Evolutionary conservation across 2,329 filamentous ascomycete genomes (phyloP), one percentile per base, ranked within the genome.

Genomic region (Colletotrichum plurivorum): DNA sequence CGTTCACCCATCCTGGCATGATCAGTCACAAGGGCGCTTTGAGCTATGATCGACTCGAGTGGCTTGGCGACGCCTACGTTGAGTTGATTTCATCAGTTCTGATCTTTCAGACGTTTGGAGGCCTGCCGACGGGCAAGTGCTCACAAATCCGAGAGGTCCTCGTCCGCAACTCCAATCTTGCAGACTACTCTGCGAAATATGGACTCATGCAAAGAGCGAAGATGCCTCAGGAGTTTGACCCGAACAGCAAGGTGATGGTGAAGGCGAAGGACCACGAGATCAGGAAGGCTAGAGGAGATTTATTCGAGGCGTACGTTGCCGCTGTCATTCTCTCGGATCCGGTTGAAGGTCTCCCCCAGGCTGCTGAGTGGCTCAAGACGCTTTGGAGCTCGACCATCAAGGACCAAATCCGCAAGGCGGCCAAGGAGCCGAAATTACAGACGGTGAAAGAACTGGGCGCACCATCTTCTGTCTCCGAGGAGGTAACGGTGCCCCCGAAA

Each of bases 241-340:
- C 53, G 22, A 59, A 68, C 4, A 66, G 57, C 18, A 41, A 58
- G 12, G 61, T 81, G 60, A 75, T 73, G 2, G 78, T 78, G 5
- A 76, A 78, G 56, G 73, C 71, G 13, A 90, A 87, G 77, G 60
- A 57, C 10, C 53, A 68, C 10, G 87, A 86, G 49, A 85, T 88
- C 69, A 87, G 83, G 15, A 98, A 98, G 79, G 89, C 94, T 10
- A 85, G 93, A 64, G 95, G 92, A 9, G 95, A 98, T 76, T 87
- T 98, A 18, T 97, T 98, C 74, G 95, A 98, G 78, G 93, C 95
- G 0, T 98, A 97, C 74, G 89, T 97, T 16, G 95, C 93, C 9
- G 95, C 92, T 3, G 81, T 95, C 6, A 87, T 97, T 41, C 82
- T 94, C 2, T 90, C 91, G 1, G 88, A 94, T 73, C 85, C 89